Evolutionary conservation across 179 eudicot genomes (phyloP).

Genomic region (Sideroxylon spinosum): DNA sequence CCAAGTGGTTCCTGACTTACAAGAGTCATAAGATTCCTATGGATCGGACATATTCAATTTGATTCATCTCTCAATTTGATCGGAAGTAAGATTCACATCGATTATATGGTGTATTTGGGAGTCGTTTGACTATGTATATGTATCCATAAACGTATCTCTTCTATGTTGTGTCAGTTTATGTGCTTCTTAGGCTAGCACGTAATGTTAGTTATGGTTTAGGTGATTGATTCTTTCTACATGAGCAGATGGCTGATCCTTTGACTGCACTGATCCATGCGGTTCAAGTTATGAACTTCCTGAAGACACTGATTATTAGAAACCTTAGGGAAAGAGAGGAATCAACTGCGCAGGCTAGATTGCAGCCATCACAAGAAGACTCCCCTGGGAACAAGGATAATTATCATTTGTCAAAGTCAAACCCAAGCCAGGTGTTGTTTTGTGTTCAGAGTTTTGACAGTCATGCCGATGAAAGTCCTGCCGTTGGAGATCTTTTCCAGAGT

Average conservation of each 20-base stretch:
- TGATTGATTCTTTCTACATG: not conserved
- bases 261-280: conserved; percentile 91
- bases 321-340: conserved; percentile 50
- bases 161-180: too few species aligned
- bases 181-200: not conserved
- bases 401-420: conserved; percentile 21
- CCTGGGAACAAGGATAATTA: conserved; percentile 12
- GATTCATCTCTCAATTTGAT: too few species aligned
- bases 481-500: conserved; percentile 28
- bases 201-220: not conserved
- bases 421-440: not conserved
- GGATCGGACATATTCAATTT: too few species aligned
- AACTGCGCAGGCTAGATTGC: conserved; percentile 4
- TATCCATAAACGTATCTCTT: too few species aligned
- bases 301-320: conserved; percentile 54
- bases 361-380: conserved; percentile 16
- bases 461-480: conserved; percentile 6
- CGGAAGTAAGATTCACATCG: too few species aligned
- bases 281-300: conserved; percentile 88
- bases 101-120: too few species aligned
- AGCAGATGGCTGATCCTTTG: conserved; percentile 92
- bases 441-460: conserved; percentile 13
- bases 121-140: too few species aligned
- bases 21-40: too few species aligned
- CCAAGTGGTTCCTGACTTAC: too few species aligned